Base-by-base conservation (phyloP, 139 green algal genomes). In the Pedinophyceae sp. region DNA sequence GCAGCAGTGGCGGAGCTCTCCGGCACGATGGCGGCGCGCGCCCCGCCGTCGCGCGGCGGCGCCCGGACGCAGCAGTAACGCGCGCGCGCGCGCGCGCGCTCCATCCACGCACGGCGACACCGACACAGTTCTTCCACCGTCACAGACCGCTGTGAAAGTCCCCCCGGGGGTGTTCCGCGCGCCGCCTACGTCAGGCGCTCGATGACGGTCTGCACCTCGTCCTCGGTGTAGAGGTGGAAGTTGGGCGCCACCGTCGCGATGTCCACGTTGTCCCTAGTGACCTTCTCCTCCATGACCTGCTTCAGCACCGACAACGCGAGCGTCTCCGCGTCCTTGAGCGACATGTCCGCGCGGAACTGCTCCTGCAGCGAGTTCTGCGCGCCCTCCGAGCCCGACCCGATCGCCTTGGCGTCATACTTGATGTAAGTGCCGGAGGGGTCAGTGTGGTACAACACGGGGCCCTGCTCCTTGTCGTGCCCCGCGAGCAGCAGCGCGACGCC, bases 211-310 rank as follows among this genome's bases (percentile, higher is more conserved):
- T 95, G 68, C 23, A 99, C 74, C 75, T 98, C 82, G 18, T 74
- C 68, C 15, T 73, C 50, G 0, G 62, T 84, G 74, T 93, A 96
- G 45, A 97, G 55, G 63, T 95, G 77, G 70, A 88, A 99, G 20
- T 69, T 79, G 30, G 86, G 87, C 3, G 82, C 79, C 27, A 99
- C 78, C 1, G 55, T 67, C 0, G 86, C 82, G 29, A 99, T 93
- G 66, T 98, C 89, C 50, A 99, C 91, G 68, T 99, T 99, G 2
- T 80, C 94, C 7, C 17, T 22, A n/a, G 47, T 60, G 60, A 96
- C 87, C 84, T 98, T 98, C 71, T 97, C 91, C 68, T 97, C 89
- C 89, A 97, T 98, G 41, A 99, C 92, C 49, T 90, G 79, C 65
- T 98, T 98, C 16, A 99, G 73, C 2, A 86, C 96, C 27, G 66